Evolutionary conservation across 2,329 filamentous ascomycete species (phyloP).

Genomic region (Hypocreales sp.): DNA sequence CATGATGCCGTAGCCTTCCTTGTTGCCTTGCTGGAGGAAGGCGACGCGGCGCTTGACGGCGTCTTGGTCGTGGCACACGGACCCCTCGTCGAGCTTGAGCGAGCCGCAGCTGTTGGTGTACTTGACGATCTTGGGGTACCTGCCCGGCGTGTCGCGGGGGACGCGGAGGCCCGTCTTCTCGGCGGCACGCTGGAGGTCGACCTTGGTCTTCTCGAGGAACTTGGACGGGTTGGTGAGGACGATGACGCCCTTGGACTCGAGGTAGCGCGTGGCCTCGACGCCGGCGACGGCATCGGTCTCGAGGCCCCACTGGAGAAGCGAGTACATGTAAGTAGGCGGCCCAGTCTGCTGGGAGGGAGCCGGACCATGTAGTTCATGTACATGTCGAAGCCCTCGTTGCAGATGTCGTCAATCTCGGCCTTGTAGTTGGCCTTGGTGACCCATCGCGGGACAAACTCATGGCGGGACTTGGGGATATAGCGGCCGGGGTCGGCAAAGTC

Average conservation of each 20-base stretch:
- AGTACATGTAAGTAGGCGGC: neutral
- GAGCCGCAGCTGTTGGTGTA: neutral
- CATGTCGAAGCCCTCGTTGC: neutral
- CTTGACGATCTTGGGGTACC: neutral
- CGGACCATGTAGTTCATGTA: neutral
- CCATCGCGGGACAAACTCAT: neutral
- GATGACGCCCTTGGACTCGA: neutral
- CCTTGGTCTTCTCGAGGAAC: neutral
- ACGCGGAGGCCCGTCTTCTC: neutral
- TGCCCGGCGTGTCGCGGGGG: neutral
- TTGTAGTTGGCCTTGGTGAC: neutral
- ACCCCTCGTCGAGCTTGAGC: neutral
- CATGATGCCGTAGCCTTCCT: neutral
- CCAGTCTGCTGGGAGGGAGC: too few species aligned
- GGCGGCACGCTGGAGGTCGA: neutral
- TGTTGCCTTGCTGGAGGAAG: neutral
- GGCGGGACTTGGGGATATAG: neutral
- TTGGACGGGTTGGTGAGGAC: neutral
- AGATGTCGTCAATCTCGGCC: neutral
- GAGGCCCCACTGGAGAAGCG: neutral
- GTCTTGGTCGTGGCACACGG: neutral
- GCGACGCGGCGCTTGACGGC: neutral
- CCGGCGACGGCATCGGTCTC: neutral
- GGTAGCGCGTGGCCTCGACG: neutral
- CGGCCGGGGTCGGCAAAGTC: neutral